These are phyloP conservation scores for Neocallimastix lanati DNA, from an alignment of 192 early-diverging fungal genomes.

Conservation along the genomic window DNA sequence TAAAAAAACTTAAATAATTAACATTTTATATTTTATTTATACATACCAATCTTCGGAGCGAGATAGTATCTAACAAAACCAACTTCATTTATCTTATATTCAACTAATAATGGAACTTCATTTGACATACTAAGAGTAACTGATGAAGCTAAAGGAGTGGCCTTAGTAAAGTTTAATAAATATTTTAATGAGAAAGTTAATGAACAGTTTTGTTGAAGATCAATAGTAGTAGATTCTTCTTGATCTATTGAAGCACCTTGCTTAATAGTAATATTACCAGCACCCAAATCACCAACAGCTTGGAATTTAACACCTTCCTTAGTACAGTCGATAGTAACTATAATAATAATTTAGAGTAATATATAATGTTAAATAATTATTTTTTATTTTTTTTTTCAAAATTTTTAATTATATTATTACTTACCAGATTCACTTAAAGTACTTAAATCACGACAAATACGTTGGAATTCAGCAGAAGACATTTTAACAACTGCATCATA, in stretches of 20 bases:
- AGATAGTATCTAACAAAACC: slow-evolving; percentile 92
- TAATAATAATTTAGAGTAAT: too few relatives aligned
- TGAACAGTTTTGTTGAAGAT: slow-evolving; percentile 57
- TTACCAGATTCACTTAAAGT: slow-evolving; percentile 67
- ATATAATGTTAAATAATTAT: too few relatives aligned
- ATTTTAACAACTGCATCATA: slow-evolving; percentile 82
- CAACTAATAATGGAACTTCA: slow-evolving; percentile 80
- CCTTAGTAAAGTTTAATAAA: slow-evolving; percentile 85
- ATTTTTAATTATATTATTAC: background rate
- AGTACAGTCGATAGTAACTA: slow-evolving; percentile 67
- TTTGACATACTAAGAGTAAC: slow-evolving; percentile 69
- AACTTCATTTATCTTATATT: slow-evolving; percentile 75
- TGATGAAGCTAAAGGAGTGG: slow-evolving; percentile 54
- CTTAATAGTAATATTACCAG: slow-evolving; percentile 68
- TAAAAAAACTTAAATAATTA: too few relatives aligned
- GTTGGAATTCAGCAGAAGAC: slow-evolving; percentile 74
- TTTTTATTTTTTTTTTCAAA: background rate
- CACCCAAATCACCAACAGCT: slow-evolving; percentile 70
- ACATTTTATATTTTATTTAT: background rate
- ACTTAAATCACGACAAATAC: slow-evolving; percentile 74
- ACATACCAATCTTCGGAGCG: slow-evolving; percentile 46
- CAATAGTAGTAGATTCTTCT: slow-evolving; percentile 50
- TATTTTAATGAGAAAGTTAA: slow-evolving; percentile 89
- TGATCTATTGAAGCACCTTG: slow-evolving; percentile 43
- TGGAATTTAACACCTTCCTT: slow-evolving; percentile 90